Base-by-base conservation (phyloP, 306 rosid species). In the Betula pendula region DNA sequence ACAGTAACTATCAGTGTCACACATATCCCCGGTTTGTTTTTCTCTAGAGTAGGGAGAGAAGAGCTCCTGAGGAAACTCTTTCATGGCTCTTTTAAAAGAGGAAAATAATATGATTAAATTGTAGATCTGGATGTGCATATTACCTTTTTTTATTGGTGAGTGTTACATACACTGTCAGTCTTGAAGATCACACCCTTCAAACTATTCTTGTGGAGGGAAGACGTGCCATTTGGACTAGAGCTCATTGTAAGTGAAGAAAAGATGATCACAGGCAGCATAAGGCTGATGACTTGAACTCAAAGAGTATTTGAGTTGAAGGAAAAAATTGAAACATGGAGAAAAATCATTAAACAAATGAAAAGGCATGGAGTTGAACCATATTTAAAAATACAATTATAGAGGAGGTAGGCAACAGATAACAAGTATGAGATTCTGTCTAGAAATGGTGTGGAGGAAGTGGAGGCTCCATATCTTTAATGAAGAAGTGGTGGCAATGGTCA, bases 1-100 rank as follows among this genome's bases (percentile, higher is more conserved):
- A 71, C 38, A 60, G 14, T 20, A 74, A 63, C 66, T 35, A 69
- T 73, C 69, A 38, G 24, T 42, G 59, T 17, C 14, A 43, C 71
- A 67, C 50, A 38, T 19, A 24, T 5, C 8, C 50, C 50, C 50
- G n/a, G n/a, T 38, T 6, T 38, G 42, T 53, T 53, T 55, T 11
- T 55, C 29, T 55, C 62, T 55, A 7, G 24, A 20, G 29, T 55
- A 55, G 29, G 60, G 60, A 1, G 29, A 11, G 29, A 0, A 5
- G 13, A 55, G 14, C 6, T 24, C 25, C 4, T 8, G 29, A 20
- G 24, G 62, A 55, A 20, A 55, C 25, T 55, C 62, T 55, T 55
- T 55, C 62, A 20, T 55, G 8, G 62, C 29, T 55, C 29, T 20
- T 55, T 55, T 20, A 20, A n/a, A 55, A 55, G 25, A 55, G 62